Conservation (phyloP, 257 asterid species). For the Forsythia suspensa region DNA sequence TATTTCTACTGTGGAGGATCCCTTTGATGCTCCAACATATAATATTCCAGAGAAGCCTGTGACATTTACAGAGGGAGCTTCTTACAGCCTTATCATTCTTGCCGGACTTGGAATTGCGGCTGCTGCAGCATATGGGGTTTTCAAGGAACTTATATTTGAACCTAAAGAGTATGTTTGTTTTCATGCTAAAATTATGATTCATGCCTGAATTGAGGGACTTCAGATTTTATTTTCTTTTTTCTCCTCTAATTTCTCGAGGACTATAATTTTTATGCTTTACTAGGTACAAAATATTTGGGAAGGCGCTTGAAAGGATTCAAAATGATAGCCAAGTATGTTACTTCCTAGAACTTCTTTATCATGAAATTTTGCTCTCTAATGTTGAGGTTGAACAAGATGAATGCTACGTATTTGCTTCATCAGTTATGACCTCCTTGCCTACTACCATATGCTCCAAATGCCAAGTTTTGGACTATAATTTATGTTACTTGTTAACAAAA, state of each 20-base stretch:
- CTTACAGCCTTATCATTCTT: constrained; percentile 75
- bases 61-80: constrained; percentile 93
- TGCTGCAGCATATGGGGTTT: constrained; percentile 87
- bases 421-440: no score
- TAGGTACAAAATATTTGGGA: constrained; percentile 82
- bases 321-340: constrained; percentile 62
- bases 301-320: constrained; percentile 86
- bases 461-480: no score
- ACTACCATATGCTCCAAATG: no score
- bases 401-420: no score
- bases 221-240: constrained; percentile 20
- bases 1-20: constrained; percentile 70
- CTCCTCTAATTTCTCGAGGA: background rate
- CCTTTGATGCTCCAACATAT: constrained; percentile 91
- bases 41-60: constrained; percentile 95
- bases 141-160: constrained; percentile 78
- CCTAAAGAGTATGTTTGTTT: constrained; percentile 68
- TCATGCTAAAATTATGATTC: no score
- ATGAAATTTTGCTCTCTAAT: no score
- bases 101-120: constrained; percentile 92
- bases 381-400: no score
- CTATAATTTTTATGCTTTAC: background rate
- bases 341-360: no score
- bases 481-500: no score
- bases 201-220: no score